Evolutionary conservation across 805 yeast species (phyloP), one percentile per base, ranked within the genome.

Genomic region (Saccharomycopsis olivae): DNA sequence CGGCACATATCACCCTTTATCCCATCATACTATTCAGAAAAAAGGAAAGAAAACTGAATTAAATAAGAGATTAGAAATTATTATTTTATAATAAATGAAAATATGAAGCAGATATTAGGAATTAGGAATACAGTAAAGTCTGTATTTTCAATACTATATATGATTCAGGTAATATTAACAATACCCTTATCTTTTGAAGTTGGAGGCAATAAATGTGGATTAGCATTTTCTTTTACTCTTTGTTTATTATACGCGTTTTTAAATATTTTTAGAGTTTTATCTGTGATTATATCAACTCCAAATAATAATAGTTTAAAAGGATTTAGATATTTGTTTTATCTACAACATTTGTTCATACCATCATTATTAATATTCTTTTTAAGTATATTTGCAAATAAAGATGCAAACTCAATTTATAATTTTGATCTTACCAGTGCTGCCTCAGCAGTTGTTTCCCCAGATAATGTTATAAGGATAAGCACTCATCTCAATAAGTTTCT

Each of bases 171-270:
- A 10, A 70, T 87, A 21, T 65, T 88, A 23, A 81, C 96, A 2
- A 81, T 92, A 5, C 97, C 97, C 3, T 69, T 92, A 46, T 82
- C 96, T 18, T 92, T 92, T 59, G 95, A 89, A 53, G 80, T 86
- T 29, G 97, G 97, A 8, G 96, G 97, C 1, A 69, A 78, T 15
- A 69, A 75, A 41, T 89, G 97, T 59, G 98, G 98, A 1, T 63
- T 92, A 44, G 75, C 94, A 15, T 92, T 77, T 57, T 76, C 89
- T 0, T 69, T 77, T 24, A 78, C 95, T 5, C 67, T 89, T 35
- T 72, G 84, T 40, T 63, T 72, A 32, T 59, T 81, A 39, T 88
- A 87, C 58, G 78, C 84, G 46, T 55, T 72, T 4, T 62, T 85
- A 40, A 84, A 96, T 6, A 76, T 94, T 1, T 52, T 86, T 23